Base-by-base conservation (phyloP, 1,284 basidiomycete genomes). In the Schizophyllum commune region DNA sequence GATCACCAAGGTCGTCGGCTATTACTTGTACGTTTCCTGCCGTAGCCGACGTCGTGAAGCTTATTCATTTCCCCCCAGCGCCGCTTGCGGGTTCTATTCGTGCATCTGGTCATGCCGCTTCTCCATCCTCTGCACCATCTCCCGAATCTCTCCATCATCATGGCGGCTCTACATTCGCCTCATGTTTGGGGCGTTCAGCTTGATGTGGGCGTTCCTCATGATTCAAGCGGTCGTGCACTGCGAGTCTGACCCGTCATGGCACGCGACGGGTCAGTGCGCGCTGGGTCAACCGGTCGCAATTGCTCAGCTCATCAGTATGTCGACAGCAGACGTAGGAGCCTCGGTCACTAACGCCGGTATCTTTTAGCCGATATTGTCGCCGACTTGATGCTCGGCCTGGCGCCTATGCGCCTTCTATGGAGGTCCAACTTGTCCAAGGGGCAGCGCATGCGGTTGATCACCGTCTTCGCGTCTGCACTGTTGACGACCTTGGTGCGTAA, bases 191-290 rank as follows among this genome's bases (percentile, higher is more conserved):
- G 54, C 64, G 1, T 69, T 69, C 58, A 52, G 65, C 19, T 11
- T 69, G 1, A 58, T 65, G 20, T 70, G 67, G 65, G 47, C 57
- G 1, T 62, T 70, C 34, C 66, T 71, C 17, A 64, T 67, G 19
- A 63, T 68, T 20, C 70, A 71, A 54, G 56, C 69, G 19, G 66
- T 65, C n/a, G 69, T 68, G 69, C 62, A 66, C 15, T 71, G 70
- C 53, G 69, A 70, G 60, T 7, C 5, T 11, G 21, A 66, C 32
- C 51, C 60, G 15, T 21, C 33, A n/a, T 65, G 62, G 64, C 65
- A 63, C 34, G 54, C 60, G n/a, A 39, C 20, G 7, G 62, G 64
- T 4, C 65, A 66, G 52, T 68, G 67, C 58, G 60, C 60, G 1
- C 59, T 68, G 1, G 65, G 67, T 8, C 32, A 1, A 20, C 52